A percentile compares a stretch with the other conserved stretches of the same genome.
phyloP scores from a whole-genome alignment of 2,329 filamentous ascomycete genomes.

The Lecanicillium sp. region DNA sequence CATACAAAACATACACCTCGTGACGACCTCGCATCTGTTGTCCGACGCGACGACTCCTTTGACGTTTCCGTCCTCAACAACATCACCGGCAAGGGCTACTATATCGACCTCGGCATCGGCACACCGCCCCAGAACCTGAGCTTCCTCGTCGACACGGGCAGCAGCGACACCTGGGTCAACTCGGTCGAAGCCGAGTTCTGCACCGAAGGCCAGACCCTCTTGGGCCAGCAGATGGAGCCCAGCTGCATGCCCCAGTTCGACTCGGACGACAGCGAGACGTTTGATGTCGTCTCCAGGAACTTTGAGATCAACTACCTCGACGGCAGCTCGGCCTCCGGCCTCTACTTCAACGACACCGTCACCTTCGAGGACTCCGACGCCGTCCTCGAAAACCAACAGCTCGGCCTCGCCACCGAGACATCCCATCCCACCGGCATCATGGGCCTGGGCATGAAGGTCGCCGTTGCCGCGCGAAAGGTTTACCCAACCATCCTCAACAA shows the following conservation, averaged over 20 bases:
- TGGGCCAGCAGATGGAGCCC: constrained; percentile 19
- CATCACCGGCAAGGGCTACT: constrained; percentile 46
- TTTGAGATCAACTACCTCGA: constrained; percentile 57
- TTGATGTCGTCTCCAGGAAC: constrained; percentile 28
- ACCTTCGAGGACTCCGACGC: constrained; percentile 36
- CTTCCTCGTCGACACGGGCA: constrained; percentile 54
- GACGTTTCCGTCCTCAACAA: constrained; percentile 39
- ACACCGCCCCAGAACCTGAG: constrained; percentile 47
- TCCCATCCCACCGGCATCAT: constrained; percentile 47
- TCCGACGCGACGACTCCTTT: constrained; percentile 18
- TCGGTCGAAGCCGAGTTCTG: constrained; percentile 55
- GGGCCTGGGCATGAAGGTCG: constrained; percentile 48
- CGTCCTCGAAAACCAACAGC: constrained; percentile 42
- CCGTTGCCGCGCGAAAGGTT: constrained; percentile 31
- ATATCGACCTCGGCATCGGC: constrained; percentile 47
- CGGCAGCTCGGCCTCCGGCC: constrained; percentile 41
- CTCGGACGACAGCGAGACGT: constrained; percentile 38
- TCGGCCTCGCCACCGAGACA: constrained; percentile 43
- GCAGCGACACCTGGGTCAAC: constrained; percentile 54
- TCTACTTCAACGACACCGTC: constrained; percentile 51
- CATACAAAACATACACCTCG: constrained; percentile 7
- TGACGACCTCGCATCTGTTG: constrained; percentile 10
- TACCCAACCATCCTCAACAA: constrained; percentile 56
- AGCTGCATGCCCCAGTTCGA: constrained; percentile 34
- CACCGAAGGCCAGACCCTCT: constrained; percentile 16